A percentile compares a stretch with the other conserved stretches of the same genome.
Conservation (phyloP, 257 asterid genomes). For the Coffea eugenioides region DNA sequence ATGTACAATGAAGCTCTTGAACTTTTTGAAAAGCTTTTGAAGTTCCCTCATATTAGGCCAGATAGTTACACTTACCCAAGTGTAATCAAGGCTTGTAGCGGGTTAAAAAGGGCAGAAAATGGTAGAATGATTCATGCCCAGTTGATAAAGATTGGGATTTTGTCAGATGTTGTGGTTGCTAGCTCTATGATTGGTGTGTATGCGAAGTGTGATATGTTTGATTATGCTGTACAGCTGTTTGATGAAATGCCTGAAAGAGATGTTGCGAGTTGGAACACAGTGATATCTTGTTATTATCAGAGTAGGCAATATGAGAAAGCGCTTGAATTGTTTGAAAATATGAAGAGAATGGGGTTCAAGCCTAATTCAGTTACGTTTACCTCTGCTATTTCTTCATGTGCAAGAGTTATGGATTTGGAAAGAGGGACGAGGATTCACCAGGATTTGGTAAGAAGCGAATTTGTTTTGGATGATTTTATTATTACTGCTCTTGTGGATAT, state of each 20-base stretch:
- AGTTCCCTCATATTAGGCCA: constrained; percentile 49
- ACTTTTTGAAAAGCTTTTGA: constrained; percentile 38
- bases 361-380: constrained; percentile 75
- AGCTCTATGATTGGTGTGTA: constrained; percentile 59
- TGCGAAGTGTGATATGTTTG: constrained; percentile 53
- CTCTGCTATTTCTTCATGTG: constrained; percentile 66
- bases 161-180: constrained; percentile 59
- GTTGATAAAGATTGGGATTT: constrained; percentile 50
- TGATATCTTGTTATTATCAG: constrained; percentile 64
- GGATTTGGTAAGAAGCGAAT: constrained; percentile 38
- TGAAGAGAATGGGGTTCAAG: constrained; percentile 47
- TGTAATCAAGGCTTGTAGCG: constrained; percentile 73
- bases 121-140: constrained; percentile 59
- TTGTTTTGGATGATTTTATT: constrained; percentile 51
- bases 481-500: constrained; percentile 72
- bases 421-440: constrained; percentile 59
- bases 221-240: constrained; percentile 51
- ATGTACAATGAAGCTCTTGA: constrained; percentile 53
- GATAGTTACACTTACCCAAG: constrained; percentile 73
- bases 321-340: constrained; percentile 55
- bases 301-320: constrained; percentile 71
- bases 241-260: constrained; percentile 77
- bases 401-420: constrained; percentile 52
- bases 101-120: constrained; percentile 38
- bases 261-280: constrained; percentile 70